Evolutionary conservation across 306 rosid species (phyloP).

Genomic region (Begonia fuchsioides): DNA sequence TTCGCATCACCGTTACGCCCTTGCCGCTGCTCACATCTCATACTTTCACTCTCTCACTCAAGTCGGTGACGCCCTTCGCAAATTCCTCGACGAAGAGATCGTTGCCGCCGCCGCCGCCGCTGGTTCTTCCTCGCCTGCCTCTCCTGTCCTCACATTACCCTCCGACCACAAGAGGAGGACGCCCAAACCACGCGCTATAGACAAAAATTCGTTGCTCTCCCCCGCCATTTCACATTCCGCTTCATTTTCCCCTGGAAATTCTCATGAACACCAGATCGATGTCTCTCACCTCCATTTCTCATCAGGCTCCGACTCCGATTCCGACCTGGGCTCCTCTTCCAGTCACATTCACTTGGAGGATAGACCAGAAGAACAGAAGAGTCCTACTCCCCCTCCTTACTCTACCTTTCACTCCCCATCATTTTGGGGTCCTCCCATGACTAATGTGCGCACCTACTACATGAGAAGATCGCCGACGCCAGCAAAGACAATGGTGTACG

Average conservation of each 20-base stretch:
- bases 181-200: slow-evolving; percentile 5
- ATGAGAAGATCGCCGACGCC: slow-evolving; percentile 53
- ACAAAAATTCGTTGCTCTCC: slow-evolving; percentile 26
- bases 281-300: slow-evolving; percentile 60
- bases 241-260: slow-evolving; percentile 12
- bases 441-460: slow-evolving; percentile 31
- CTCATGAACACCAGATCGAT: slow-evolving; percentile 17
- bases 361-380: slow-evolving; percentile 22
- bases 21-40: slow-evolving; percentile 79
- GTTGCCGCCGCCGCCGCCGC: slow-evolving; percentile 19
- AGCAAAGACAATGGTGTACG: slow-evolving; percentile 31
- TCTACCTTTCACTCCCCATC: slow-evolving; percentile 7
- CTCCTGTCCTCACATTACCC: slow-evolving; percentile 87
- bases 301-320: slow-evolving; percentile 50
- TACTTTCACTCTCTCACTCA: slow-evolving; percentile 65
- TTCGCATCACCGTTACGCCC: slow-evolving; percentile 64
- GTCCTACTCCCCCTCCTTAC: slow-evolving; percentile 1
- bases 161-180: slow-evolving; percentile 38
- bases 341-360: slow-evolving; percentile 48
- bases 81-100: slow-evolving; percentile 73
- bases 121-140: slow-evolving; percentile 24
- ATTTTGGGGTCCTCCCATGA: slow-evolving; percentile 20
- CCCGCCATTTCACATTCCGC: slow-evolving; percentile 36
- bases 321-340: slow-evolving; percentile 30
- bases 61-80: slow-evolving; percentile 64